Base-by-base conservation (phyloP, 768 basidiomycete species). In the Stropharia rugosoannulata region DNA sequence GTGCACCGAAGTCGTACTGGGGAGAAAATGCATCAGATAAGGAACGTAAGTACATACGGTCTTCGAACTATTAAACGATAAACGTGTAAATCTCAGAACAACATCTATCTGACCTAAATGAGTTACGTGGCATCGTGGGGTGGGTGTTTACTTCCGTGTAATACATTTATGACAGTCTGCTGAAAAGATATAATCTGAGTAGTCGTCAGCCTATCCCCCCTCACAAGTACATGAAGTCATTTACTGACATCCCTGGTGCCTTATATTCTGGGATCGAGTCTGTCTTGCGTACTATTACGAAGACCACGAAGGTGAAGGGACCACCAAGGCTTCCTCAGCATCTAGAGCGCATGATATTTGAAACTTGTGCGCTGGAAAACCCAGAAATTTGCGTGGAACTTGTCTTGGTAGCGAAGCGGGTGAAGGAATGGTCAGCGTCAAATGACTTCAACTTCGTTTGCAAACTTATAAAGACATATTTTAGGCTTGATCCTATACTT, bases 401-500 rank as follows among this genome's bases (percentile, higher is more conserved):
- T 40, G 51, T 62, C 16, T 51, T 56, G 27, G 60, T 62, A 40
- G 54, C 60, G 19, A 51, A 42, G 18, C 51, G 49, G 42, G 60
- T 62, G 36, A 27, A 55, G 18, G 19, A 13, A 25, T 62, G 60
- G 61, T 62, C 27, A 39, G 61, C 15, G 50, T 11, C 5, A 32
- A 29, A 25, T 10, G 41, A 22, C 38, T 42, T 52, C 35, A 10
- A 41, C 42, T 37, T 15, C 15, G 39, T 18, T 16, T 27, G 15
- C 37, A 18, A 45, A 15, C 49, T 52, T 53, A 38, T 41, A 54
- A 6, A 10, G 29, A 32, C 41, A 52, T 22, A 5, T 38, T n/a
- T n/a, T 49, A 62, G 61, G 58, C 43, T 62, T 36, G 61, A 62
- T 37, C 61, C 58, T 25, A 59, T 62, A 37, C 39, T 59, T 18